A percentile compares a stretch with the other conserved stretches of the same genome.
phyloP scores from a whole-genome alignment of 495 filamentous ascomycete genomes.

The Penicillium paradoxum region DNA sequence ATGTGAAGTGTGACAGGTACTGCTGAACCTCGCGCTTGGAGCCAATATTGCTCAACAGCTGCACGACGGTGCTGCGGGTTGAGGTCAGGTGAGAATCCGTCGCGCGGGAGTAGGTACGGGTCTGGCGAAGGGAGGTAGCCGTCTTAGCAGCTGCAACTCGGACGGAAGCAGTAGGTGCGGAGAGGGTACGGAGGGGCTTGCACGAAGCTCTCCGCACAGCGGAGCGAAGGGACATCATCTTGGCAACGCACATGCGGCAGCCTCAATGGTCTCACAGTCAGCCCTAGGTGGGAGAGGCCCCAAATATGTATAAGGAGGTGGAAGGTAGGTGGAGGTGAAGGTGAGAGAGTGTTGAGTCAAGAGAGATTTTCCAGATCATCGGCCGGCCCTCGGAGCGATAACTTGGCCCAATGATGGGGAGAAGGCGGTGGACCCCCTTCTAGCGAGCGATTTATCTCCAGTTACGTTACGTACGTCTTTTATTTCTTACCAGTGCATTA shows the following conservation, averaged over 20 bases:
- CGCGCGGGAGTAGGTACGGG: conserved; percentile 44
- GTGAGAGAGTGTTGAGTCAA: conserved; percentile 17
- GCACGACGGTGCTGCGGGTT: conserved; percentile 86
- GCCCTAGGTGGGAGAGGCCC: conserved; percentile 16
- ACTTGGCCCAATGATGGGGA: conserved; percentile 11
- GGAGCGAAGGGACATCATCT: conserved; percentile 47
- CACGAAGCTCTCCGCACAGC: conserved; percentile 49
- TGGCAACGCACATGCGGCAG: conserved; percentile 49
- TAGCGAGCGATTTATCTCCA: conserved; percentile 13
- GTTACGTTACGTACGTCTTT: neutral
- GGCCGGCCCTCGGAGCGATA: conserved; percentile 27
- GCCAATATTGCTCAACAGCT: conserved; percentile 91
- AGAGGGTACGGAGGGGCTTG: conserved; percentile 45
- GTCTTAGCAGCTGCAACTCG: conserved; percentile 23
- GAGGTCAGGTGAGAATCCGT: conserved; percentile 46
- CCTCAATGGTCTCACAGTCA: conserved; percentile 30
- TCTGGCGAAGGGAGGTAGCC: conserved; percentile 26
- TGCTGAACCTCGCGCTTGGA: conserved; percentile 97
- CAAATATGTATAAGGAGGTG: conserved; percentile 7
- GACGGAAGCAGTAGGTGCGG: conserved; percentile 36
- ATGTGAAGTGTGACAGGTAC: conserved; percentile 96
- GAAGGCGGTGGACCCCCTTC: conserved; percentile 12
- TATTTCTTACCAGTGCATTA: neutral
- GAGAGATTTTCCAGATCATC: conserved; percentile 28
- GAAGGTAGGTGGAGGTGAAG: conserved; percentile 7